A percentile compares a stretch with the other conserved stretches of the same genome.
phyloP scores from a whole-genome alignment of 768 basidiomycete species.

The Termitomyces sp. region DNA sequence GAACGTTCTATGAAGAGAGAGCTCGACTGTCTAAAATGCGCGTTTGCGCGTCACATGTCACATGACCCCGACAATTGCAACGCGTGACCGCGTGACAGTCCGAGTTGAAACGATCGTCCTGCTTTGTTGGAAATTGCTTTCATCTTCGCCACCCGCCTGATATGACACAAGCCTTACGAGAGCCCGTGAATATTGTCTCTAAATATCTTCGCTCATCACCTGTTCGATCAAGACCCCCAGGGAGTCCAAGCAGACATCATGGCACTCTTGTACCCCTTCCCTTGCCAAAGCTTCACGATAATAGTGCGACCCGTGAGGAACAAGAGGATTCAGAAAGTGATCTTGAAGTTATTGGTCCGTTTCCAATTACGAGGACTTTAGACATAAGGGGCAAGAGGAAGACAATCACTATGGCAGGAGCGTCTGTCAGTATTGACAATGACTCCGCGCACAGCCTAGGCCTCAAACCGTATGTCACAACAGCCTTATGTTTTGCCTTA shows the following conservation, averaged over 20 bases:
- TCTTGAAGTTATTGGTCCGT: conserved; percentile 9
- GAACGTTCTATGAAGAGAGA: too few species aligned
- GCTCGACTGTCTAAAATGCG: too few species aligned
- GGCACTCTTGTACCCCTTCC: conserved; percentile 1
- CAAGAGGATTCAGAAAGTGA: conserved; percentile 6
- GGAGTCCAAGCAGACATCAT: conserved; percentile 6
- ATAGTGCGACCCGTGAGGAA: background rate
- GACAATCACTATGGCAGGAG: background rate
- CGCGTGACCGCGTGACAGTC: background rate
- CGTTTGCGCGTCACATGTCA: background rate
- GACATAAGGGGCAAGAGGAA: background rate
- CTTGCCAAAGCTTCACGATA: conserved; percentile 4
- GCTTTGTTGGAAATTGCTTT: background rate
- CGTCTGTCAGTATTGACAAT: background rate
- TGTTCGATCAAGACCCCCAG: background rate
- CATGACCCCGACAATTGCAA: background rate
- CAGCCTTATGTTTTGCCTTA: background rate
- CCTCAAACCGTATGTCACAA: background rate
- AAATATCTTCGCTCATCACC: conserved; percentile 9
- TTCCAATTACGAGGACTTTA: background rate
- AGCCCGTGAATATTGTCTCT: conserved; percentile 8
- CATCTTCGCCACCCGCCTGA: background rate
- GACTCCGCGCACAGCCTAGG: background rate
- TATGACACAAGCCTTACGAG: conserved; percentile 8
- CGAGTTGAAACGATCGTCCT: background rate